Percentiles rank a stretch among this genome's conserved stretches.
Evolutionary conservation across 768 basidiomycete species (phyloP).

Genomic region (Hemileccinum impolitum): DNA sequence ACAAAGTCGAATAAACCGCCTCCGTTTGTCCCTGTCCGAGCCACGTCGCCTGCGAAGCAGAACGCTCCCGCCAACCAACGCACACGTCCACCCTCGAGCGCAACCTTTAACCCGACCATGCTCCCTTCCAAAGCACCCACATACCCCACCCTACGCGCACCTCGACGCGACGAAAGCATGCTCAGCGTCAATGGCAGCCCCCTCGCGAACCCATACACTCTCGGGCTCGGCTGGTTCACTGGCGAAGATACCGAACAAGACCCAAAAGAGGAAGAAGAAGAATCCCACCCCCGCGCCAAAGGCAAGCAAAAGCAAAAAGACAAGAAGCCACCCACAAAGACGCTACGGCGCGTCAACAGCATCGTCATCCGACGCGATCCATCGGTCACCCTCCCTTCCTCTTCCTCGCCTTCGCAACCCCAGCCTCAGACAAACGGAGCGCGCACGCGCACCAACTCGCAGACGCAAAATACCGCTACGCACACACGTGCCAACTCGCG

Average conservation of each 20-base stretch:
- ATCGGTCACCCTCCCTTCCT: conserved; percentile 37
- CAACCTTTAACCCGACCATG: conserved; percentile 71
- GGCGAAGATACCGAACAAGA: conserved; percentile 26
- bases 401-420: conserved; percentile 24
- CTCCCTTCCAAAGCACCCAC: conserved; percentile 37
- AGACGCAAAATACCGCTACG: conserved; percentile 46
- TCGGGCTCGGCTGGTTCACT: conserved; percentile 60
- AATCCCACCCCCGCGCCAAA: conserved; percentile 11
- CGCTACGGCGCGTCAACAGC: conserved; percentile 47
- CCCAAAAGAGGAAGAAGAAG: conserved; percentile 18
- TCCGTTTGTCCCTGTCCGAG: conserved; percentile 28
- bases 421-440: conserved; percentile 19
- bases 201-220: conserved; percentile 71
- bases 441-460: conserved; percentile 22
- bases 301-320: conserved; percentile 24
- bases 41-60: conserved; percentile 52
- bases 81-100: conserved; percentile 52
- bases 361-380: conserved; percentile 63
- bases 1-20: no score
- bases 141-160: conserved; percentile 54
- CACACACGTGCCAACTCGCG: conserved; percentile 46
- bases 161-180: conserved; percentile 73
- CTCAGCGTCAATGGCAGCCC: conserved; percentile 83
- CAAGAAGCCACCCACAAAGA: conserved; percentile 10
- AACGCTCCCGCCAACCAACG: conserved; percentile 19